Base-by-base conservation (phyloP, 208 protist species). In the Leishmania turanica region DNA sequence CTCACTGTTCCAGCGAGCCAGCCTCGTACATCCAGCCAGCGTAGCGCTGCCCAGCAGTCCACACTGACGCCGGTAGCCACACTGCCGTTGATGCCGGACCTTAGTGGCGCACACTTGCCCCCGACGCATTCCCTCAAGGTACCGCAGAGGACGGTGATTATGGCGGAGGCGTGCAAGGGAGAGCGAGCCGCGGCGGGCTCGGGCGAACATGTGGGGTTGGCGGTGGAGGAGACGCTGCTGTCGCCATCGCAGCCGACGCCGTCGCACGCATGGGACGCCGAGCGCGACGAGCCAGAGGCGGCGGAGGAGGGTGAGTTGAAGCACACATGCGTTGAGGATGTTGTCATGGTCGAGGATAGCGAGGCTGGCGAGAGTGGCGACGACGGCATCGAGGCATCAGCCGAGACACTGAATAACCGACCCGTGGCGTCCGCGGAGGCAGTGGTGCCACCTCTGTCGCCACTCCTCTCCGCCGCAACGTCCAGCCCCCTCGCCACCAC, bases 211-310 rank as follows among this genome's bases (percentile, higher is more conserved):
- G 49, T 45, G 51, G 53, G 9, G 53, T 17, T 62, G 42, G 15
- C 31, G n/a, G 72, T 5, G 53, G 31, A 58, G 72, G 72, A 62
- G 72, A n/a, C 51, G 15, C 17, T 62, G 72, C 51, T 54, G 53
- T 31, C 45, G n/a, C 70, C 70, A 56, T 53, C 47, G 70, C 51
- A 13, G 72, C 51, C 72, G 51, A 76, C 49, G 51, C 72, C 27
- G 72, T 76, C 34, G n/a, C 34, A 24, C 17, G 3, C 2, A 27
- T 62, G 34, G 45, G 34, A 40, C n/a, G 21, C 42, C 34, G 51
- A 45, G 51, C 17, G 37, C 42, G 72, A 45, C 31, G 72, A 60
- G 47, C 17, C 34, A 27, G 27, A 45, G 31, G 49, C 9, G 47
- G 49, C 3, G 51, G 72, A 40, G 24, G 49, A 13, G 53, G 51